Percentiles rank a stretch among this genome's conserved stretches.
These are phyloP conservation scores for Crataegus laevigata DNA, from an alignment of 306 rosid genomes.

Conservation along the genomic window DNA sequence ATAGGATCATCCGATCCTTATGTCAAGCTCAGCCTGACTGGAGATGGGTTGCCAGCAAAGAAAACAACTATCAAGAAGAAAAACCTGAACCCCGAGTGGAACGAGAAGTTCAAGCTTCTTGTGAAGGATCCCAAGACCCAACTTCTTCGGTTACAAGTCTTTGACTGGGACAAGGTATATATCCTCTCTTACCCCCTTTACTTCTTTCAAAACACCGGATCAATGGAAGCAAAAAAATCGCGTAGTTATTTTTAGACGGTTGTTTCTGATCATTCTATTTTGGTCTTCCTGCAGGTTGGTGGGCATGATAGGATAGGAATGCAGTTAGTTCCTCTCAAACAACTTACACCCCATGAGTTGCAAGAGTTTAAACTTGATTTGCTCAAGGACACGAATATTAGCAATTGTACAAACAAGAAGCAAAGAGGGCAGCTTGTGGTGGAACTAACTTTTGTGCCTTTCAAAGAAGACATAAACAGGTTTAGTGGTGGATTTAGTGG, in stretches of 20 bases:
- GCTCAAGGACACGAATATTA: conserved; percentile 47
- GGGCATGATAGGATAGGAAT: conserved; percentile 74
- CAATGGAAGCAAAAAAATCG: background rate
- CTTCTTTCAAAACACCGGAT: background rate
- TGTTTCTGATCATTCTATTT: background rate
- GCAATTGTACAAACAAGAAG: conserved; percentile 43
- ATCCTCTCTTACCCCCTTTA: conserved; percentile 6
- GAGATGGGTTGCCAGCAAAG: conserved; percentile 64
- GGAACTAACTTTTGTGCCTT: conserved; percentile 73
- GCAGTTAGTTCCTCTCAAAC: conserved; percentile 67
- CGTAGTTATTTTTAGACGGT: background rate
- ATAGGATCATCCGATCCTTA: conserved; percentile 94
- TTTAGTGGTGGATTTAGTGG: conserved; percentile 28
- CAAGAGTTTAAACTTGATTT: conserved; percentile 64
- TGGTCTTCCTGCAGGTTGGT: conserved; percentile 54
- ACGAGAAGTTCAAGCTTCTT: conserved; percentile 71
- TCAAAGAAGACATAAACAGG: conserved; percentile 60
- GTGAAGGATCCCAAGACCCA: conserved; percentile 79
- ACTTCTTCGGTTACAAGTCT: conserved; percentile 72
- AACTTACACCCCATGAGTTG: conserved; percentile 51
- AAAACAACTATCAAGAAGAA: conserved; percentile 72
- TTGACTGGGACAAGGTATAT: conserved; percentile 99
- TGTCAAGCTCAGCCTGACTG: conserved; percentile 66
- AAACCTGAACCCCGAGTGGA: conserved; percentile 87
- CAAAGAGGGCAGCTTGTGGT: conserved; percentile 61